phyloP scores from a whole-genome alignment of 805 yeast genomes.

The Candida ficus region DNA sequence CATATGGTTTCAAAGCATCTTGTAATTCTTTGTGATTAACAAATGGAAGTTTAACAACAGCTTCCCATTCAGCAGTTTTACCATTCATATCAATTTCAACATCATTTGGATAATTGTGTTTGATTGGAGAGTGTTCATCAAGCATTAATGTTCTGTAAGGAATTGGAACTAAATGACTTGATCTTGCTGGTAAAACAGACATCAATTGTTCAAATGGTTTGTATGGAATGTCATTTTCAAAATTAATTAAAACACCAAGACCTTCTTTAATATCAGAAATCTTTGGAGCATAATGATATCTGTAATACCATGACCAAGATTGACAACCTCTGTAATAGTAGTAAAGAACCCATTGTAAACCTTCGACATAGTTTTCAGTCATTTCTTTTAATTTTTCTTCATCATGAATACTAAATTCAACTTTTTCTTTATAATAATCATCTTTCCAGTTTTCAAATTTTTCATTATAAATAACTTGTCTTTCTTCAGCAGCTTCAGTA shows the following conservation, averaged over 20 bases:
- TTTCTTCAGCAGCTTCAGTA: conserved; percentile 41
- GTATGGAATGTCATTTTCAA: conserved; percentile 74
- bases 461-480: conserved; percentile 60
- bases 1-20: conserved; percentile 65
- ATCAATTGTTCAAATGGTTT: conserved; percentile 92
- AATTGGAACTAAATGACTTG: conserved; percentile 70
- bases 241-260: conserved; percentile 54
- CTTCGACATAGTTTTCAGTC: conserved; percentile 82
- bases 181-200: conserved; percentile 96
- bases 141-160: conserved; percentile 80
- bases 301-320: conserved; percentile 95
- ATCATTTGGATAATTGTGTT: conserved; percentile 86
- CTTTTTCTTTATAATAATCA: conserved; percentile 76
- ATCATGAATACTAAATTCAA: conserved; percentile 58
- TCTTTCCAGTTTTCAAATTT: conserved; percentile 83
- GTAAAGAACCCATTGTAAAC: conserved; percentile 92
- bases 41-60: conserved; percentile 87
- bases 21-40: conserved; percentile 78
- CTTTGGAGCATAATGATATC: conserved; percentile 90
- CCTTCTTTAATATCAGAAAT: conserved; percentile 82
- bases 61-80: conserved; percentile 96
- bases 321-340: conserved; percentile 89
- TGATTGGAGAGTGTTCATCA: conserved; percentile 80
- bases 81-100: conserved; percentile 91
- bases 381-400: conserved; percentile 54